These are phyloP conservation scores for Mycena epipterygia DNA, from an alignment of 768 basidiomycete species.

Conservation along the genomic window DNA sequence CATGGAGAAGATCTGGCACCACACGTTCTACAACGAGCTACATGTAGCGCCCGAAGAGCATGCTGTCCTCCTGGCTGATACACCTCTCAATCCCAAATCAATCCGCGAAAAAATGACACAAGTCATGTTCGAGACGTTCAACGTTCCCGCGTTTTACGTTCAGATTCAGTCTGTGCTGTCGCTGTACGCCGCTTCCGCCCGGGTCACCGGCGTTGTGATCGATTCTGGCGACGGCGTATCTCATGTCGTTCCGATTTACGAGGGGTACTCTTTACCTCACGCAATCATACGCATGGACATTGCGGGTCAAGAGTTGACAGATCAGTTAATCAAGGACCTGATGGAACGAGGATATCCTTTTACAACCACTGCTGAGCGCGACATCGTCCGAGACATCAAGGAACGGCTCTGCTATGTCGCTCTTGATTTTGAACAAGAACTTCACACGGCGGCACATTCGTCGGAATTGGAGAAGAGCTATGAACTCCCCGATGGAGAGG, in stretches of 20 bases:
- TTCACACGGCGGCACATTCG: not conserved
- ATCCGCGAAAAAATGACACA: constrained; percentile 65
- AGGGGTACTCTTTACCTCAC: constrained; percentile 8
- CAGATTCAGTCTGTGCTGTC: constrained; percentile 11
- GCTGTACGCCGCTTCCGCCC: constrained; percentile 13
- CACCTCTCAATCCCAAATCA: constrained; percentile 76
- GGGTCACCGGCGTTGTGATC: constrained; percentile 14
- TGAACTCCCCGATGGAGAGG: constrained; percentile 40
- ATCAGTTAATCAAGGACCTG: constrained; percentile 35
- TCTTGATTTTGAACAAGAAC: constrained; percentile 11
- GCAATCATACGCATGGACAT: not conserved
- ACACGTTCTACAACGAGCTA: constrained; percentile 18
- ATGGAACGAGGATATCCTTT: constrained; percentile 81
- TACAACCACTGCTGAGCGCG: constrained; percentile 63
- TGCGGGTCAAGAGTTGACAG: constrained; percentile 1
- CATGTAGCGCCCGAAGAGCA: constrained; percentile 17
- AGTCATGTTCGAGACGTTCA: constrained; percentile 14
- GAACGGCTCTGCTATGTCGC: constrained; percentile 69
- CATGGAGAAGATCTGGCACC: constrained; percentile 27
- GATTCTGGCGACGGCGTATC: constrained; percentile 21
- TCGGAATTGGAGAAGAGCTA: not conserved
- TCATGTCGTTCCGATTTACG: constrained; percentile 21
- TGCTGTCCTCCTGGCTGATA: constrained; percentile 72
- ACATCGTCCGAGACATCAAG: constrained; percentile 85
- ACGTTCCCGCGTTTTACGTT: constrained; percentile 20